Evolutionary conservation across 345 rosid genomes (phyloP), one percentile per base, ranked within the genome.

Genomic region (Cardamine occulta): DNA sequence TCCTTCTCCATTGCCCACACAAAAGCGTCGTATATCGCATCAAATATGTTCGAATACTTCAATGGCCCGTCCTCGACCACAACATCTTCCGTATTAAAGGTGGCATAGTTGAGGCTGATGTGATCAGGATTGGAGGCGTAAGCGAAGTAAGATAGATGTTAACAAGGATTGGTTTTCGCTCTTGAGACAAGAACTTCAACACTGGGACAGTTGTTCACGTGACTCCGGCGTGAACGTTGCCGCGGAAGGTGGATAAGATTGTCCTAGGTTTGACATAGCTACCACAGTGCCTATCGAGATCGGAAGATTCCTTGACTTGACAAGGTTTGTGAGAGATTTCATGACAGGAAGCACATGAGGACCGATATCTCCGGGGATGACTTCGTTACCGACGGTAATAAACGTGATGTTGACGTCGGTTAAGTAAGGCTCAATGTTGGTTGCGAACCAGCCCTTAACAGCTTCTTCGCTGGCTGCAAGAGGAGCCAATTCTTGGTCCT

Each of bases 81-180:
- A 0, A 74, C 55, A 0, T 37, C 4, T 9, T 51, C 2, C 3
- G 72, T 57, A 0, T 57, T 66, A 44, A 80, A 74, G 19, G 23
- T 47, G 3, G 84, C 84, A 10, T 82, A 82, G n/a, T 82, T 70
- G 1, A 79, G 48, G 0, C 61, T 11, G 7, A 87, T 55, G 37
- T 78, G 7, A 2, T 1, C 6, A 0, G 85, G 83, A 12, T 87
- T 37, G 0, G 74, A 32, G 0, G 80, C 61, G 28, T 81, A 83
- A 2, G 88, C 74, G 13, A 77, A 84, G 80, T 82, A 87, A 67
- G 91, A 35, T 86, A 85, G 8, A 76, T 79, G 26, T 82, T 82
- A 58, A 80, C 63, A 15, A 80, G 34, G 13, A 83, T 70, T 0
- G 87, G 88, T 0, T 72, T 39, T 9, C 13, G 54, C 0, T 12